phyloP scores from a whole-genome alignment of 2,329 filamentous ascomycete genomes.

The Verticillium albo-atrum region DNA sequence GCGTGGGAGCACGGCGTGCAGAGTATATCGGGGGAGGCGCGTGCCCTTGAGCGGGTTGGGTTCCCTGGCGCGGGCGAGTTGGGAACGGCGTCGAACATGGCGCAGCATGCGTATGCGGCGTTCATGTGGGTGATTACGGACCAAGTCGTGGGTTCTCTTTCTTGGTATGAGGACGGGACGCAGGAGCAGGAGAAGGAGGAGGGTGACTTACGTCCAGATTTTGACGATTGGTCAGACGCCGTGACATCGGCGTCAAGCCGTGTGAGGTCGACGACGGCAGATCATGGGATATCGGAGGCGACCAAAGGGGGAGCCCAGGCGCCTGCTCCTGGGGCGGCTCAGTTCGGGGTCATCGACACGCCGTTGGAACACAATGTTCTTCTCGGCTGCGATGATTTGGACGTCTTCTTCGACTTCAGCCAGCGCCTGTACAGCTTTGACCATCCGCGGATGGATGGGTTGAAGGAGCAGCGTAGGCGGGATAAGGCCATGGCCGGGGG shows the following conservation, averaged over 20 bases:
- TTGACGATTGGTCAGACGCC: neutral
- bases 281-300: neutral
- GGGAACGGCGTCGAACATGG: neutral
- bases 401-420: conserved; percentile 4
- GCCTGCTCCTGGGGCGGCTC: neutral
- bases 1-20: conserved; percentile 1
- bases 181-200: neutral
- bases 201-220: neutral
- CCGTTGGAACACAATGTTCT: conserved; percentile 2
- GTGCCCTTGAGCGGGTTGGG: neutral
- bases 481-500: conserved; percentile 2
- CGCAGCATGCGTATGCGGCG: conserved; percentile 2
- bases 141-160: conserved; percentile 1
- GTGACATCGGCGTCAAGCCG: neutral
- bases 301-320: neutral
- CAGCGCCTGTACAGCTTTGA: neutral
- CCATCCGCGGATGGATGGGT: neutral
- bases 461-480: neutral
- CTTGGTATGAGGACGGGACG: conserved; percentile 2
- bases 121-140: conserved; percentile 4
- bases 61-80: neutral
- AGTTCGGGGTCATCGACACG: conserved; percentile 4
- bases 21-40: neutral
- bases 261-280: neutral
- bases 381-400: conserved; percentile 2